A percentile compares a stretch with the other conserved stretches of the same genome.
Conservation (phyloP, 108 stramenopile species). For the Hondaea fermentalgiana region DNA sequence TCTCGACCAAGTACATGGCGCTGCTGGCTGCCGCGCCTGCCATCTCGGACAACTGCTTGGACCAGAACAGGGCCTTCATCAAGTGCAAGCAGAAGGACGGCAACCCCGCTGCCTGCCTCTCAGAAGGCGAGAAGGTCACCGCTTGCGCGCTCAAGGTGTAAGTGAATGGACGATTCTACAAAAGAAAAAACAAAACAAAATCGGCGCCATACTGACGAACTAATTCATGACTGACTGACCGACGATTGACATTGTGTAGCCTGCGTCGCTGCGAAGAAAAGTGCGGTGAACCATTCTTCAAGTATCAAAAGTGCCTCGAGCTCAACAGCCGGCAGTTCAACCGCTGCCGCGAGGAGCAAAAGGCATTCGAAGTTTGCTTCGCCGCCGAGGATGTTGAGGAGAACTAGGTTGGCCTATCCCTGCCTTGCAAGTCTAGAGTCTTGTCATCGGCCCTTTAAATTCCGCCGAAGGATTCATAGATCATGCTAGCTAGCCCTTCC, state of each 20-base stretch:
- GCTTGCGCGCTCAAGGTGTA: constrained; percentile 17
- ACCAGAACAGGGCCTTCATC: not conserved
- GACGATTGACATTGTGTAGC: not conserved
- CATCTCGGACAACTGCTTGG: constrained; percentile 8
- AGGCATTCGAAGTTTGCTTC: not conserved
- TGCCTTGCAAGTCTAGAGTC: no score
- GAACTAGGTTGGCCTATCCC: not conserved
- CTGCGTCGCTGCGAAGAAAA: not conserved
- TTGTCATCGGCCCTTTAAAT: no score
- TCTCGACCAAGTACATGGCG: not conserved
- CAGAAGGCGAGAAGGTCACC: constrained; percentile 21
- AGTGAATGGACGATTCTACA: not conserved
- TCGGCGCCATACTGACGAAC: no score
- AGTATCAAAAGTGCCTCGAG: not conserved
- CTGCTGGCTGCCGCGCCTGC: constrained; percentile 12
- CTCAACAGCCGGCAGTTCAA: not conserved
- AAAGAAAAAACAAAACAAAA: no score
- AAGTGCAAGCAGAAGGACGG: constrained; percentile 9
- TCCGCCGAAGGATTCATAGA: no score
- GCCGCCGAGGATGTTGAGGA: not conserved
- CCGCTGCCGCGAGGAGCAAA: not conserved
- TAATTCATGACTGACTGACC: not conserved
- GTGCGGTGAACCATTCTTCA: not conserved
- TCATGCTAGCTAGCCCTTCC: no score
- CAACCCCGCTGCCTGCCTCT: constrained; percentile 18